Evolutionary conservation across 2,329 filamentous ascomycete genomes (phyloP), one percentile per base, ranked within the genome.

Genomic region (Stenocarpella maydis): DNA sequence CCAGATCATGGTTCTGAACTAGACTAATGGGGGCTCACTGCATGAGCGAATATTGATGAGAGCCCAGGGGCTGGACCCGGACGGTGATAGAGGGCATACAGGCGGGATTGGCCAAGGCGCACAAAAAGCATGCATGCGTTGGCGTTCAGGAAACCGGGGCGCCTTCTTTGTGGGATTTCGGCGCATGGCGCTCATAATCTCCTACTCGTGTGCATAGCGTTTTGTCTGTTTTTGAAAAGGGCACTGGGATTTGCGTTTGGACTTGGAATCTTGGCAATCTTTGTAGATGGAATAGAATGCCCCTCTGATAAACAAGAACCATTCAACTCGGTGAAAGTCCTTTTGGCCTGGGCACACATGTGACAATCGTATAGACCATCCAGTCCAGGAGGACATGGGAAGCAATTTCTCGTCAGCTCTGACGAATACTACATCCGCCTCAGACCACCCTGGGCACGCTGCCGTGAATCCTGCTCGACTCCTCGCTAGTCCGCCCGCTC

Each of bases 1-100:
- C 67, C 77, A 75, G 14, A 80, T 82, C 65, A 77, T 82, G 76
- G 74, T 77, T 1, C 37, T 82, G 61, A 81, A 81, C 72, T 81
- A 74, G 65, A 49, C 1, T 3, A 2, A 9, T 8, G 2, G 19
- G 12, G 41, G 6, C 2, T 4, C 17, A 34, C 26, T 45, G 28
- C 41, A 19, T 47, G 12, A 15, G 26, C 47, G 41, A 47, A 7
- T 12, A 39, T 28, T 41, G 7, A 7, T 8, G n/a, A 45, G 24
- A n/a, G n/a, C 10, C 34, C 8, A 24, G 24, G 58, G 17, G 12
- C 15, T 1, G 26, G 37, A 17, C 28, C 17, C 15, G 43, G 15
- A 31, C 9, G 52, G 52, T 26, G 6, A 63, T 63, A 26, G n/a
- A 63, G 4, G 28, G 41, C 43, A 37, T 31, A 28, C 31, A 28